Evolutionary conservation across 768 basidiomycete genomes (phyloP), one percentile per base, ranked within the genome.

Genomic region (Mycena rebaudengoi): DNA sequence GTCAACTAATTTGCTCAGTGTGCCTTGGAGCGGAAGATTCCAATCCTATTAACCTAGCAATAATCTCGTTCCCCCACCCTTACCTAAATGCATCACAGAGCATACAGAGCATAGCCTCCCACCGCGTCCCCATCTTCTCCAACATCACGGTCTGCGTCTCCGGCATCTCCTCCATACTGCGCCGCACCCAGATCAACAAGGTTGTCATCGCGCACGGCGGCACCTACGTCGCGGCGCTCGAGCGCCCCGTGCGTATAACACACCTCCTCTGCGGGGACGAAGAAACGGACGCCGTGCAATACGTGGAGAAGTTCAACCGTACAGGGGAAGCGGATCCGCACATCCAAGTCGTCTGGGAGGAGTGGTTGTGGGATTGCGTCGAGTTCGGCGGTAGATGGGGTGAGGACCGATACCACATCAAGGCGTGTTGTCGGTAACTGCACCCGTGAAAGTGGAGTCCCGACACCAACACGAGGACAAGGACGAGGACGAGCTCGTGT

Each of bases 351-450:
- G 87, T 98, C 1, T 97, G 96, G 92, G 95, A 96, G 71, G 95
- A 97, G 65, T 98, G 96, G 96, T 91, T 98, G 58, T 96, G 94
- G 94, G 96, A 98, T 70, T 96, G 86, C 26, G 70, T 96, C 3
- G 87, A 89, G 40, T 93, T 88, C 70, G 88, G 88, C 61, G 94
- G n/a, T n/a, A 78, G 88, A 59, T 90, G 90, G 60, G 86, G 89
- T 28, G 91, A 92, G 71, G 79, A 75, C 7, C 78, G 70, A 28
- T 93, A 94, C 71, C 78, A n/a, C n/a, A n/a, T n/a, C n/a, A n/a
- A n/a, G n/a, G n/a, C n/a, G n/a, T n/a, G n/a, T n/a, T n/a, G n/a
- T n/a, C n/a, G n/a, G n/a, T n/a, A n/a, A n/a, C n/a, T n/a, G n/a
- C n/a, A n/a, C n/a, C n/a, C n/a, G n/a, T n/a, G n/a, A n/a, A n/a